Conservation (phyloP, 805 yeast genomes). For the Dipodascopsis uninucleata region DNA sequence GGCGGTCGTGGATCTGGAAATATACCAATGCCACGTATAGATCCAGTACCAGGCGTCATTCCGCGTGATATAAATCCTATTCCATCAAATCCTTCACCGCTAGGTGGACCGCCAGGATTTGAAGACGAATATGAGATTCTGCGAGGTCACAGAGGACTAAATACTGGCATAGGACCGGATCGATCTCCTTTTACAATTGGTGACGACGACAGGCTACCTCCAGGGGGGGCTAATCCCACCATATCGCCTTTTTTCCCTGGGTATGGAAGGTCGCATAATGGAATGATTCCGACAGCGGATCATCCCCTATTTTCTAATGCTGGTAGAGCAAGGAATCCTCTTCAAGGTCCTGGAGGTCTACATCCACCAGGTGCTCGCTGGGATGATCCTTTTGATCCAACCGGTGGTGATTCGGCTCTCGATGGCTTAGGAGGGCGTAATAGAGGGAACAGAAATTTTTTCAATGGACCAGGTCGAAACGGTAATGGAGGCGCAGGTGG, state of each 20-base stretch:
- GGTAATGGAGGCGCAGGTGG: slow-evolving; percentile 26
- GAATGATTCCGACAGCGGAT: slow-evolving; percentile 29
- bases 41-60: slow-evolving; percentile 2
- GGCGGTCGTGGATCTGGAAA: neutral
- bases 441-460: slow-evolving; percentile 1
- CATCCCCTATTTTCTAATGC: slow-evolving; percentile 27
- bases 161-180: neutral
- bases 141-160: slow-evolving; percentile 14
- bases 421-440: neutral
- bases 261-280: slow-evolving; percentile 11
- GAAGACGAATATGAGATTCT: slow-evolving; percentile 43
- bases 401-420: slow-evolving; percentile 18
- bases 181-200: slow-evolving; percentile 36
- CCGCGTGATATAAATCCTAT: slow-evolving; percentile 7
- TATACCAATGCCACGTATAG: neutral
- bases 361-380: slow-evolving; percentile 41
- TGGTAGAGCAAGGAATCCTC: slow-evolving; percentile 27
- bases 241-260: slow-evolving; percentile 9
- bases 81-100: slow-evolving; percentile 25
- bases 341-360: slow-evolving; percentile 25
- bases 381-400: slow-evolving; percentile 38
- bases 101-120: slow-evolving; percentile 41
- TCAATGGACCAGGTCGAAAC: slow-evolving; percentile 9
- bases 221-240: slow-evolving; percentile 36
- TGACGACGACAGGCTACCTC: slow-evolving; percentile 40